phyloP scores from a whole-genome alignment of 73 alveolate genomes.

The Loxodes magnus region DNA sequence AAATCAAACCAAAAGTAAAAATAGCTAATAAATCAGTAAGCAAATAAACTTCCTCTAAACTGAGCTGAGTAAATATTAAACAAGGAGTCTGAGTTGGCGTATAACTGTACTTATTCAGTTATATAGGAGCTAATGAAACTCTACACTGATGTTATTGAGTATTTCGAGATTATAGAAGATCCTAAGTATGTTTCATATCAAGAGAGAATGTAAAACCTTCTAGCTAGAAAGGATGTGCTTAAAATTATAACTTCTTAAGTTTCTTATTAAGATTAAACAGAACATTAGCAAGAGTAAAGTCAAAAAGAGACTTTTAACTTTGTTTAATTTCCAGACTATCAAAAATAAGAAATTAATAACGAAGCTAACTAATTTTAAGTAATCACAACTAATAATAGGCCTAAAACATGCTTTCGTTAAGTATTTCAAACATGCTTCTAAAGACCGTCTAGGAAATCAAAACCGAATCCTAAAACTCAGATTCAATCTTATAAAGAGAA shows the following conservation, averaged over 20 bases:
- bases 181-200: slow-evolving; percentile 6
- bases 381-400: too few species aligned
- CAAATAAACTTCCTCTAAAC: too few species aligned
- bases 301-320: too few species aligned
- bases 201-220: slow-evolving; percentile 11
- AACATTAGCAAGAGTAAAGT: too few species aligned
- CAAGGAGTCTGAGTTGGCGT: not conserved
- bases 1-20: too few species aligned
- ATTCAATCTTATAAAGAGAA: not conserved
- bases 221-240: not conserved
- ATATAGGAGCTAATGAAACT: not conserved
- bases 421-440: not conserved
- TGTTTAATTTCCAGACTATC: too few species aligned
- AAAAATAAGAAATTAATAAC: too few species aligned
- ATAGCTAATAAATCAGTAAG: too few species aligned
- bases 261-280: too few species aligned
- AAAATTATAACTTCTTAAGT: too few species aligned
- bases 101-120: not conserved
- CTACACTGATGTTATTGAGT: slow-evolving; percentile 9
- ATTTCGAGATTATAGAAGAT: not conserved
- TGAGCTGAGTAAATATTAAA: slow-evolving; percentile 10
- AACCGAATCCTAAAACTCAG: not conserved
- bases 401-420: too few species aligned
- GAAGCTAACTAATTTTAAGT: too few species aligned
- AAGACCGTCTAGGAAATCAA: not conserved